Base-by-base conservation (phyloP, 805 yeast species). In the Aciculoconidium aculeatum region DNA sequence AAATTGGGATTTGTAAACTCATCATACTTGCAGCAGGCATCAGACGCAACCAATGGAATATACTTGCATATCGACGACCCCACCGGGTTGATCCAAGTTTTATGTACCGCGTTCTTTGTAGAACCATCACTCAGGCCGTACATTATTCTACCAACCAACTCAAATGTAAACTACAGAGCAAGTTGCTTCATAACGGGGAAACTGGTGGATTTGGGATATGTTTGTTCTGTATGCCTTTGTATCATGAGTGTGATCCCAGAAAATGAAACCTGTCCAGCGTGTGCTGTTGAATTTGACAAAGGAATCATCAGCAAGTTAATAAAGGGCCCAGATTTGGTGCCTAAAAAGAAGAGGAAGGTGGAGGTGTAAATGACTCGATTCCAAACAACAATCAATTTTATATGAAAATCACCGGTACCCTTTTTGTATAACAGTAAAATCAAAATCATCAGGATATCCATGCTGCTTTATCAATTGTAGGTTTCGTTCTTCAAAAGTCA, bases 151-250 rank as follows among this genome's bases (percentile, higher is more conserved):
- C 96, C 96, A 0, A 81, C 90, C 0, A 80, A 80, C 44, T 74
- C 83, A 3, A 77, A 83, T 37, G 92, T 92, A 15, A 95, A 92
- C 56, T 92, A 92, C 54, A 65, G 95, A 36, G 96, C 98, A 1
- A 86, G 95, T 11, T 92, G 98, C 55, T 90, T 86, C 47, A 59
- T 86, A 18, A 86, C 96, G 0, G 88, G 90, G n/a, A 74, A 77
- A 44, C 80, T 88, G 4, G 90, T 92, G 7, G 96, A 92, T 42
- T 71, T 90, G 23, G 99, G 97, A 0, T 88, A 74, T 45, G 96
- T 92, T 4, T 92, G 99, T 55, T 80, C 94, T 13, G 96, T 92
- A 15, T 92, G 99, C 51, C 60, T 90, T 11, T 88, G 96, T 49
- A 83, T 65, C 11, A 59, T 80, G 55, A 80, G 90, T 41, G 44